These are phyloP conservation scores for Hypoxylon sp. DNA, from an alignment of 2,329 filamentous ascomycete genomes.

Conservation along the genomic window DNA sequence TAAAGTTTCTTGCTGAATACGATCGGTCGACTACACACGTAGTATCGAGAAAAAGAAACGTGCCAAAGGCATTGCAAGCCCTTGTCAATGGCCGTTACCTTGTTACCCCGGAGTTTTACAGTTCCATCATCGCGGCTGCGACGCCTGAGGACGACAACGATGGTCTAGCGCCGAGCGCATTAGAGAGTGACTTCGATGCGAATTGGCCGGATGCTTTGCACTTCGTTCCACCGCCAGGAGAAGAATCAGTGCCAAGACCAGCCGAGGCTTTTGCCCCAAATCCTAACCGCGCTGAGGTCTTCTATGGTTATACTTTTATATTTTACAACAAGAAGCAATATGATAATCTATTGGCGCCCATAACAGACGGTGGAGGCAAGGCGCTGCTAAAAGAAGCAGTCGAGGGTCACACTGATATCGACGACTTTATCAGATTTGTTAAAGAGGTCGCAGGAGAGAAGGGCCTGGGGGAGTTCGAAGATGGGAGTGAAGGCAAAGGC, in stretches of 20 bases:
- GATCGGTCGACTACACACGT: conserved; percentile 85
- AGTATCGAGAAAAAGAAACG: conserved; percentile 90
- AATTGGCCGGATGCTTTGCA: conserved; percentile 83
- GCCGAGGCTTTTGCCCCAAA: conserved; percentile 81
- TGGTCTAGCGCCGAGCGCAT: conserved; percentile 64
- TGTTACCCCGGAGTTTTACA: conserved; percentile 80
- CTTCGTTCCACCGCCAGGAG: conserved; percentile 80
- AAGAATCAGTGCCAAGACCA: conserved; percentile 79
- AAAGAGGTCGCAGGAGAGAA: conserved; percentile 82
- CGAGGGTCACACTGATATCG: conserved; percentile 74
- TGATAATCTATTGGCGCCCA: conserved; percentile 79
- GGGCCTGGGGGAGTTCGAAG: conserved; percentile 74
- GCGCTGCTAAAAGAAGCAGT: conserved; percentile 76
- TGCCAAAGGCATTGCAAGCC: conserved; percentile 87
- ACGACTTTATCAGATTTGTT: conserved; percentile 85
- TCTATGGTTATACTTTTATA: conserved; percentile 89
- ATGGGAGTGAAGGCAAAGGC: conserved; percentile 75
- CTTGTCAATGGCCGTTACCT: conserved; percentile 85
- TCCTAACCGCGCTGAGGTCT: conserved; percentile 75
- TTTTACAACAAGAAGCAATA: conserved; percentile 85
- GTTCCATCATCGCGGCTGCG: conserved; percentile 76
- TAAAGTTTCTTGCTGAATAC: conserved; percentile 86
- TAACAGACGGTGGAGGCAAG: conserved; percentile 87
- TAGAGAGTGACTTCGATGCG: conserved; percentile 85
- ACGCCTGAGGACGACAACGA: conserved; percentile 63